Evolutionary conservation across 352 stramenopile species (phyloP).

Genomic region (Phytophthora pseudosyringae): DNA sequence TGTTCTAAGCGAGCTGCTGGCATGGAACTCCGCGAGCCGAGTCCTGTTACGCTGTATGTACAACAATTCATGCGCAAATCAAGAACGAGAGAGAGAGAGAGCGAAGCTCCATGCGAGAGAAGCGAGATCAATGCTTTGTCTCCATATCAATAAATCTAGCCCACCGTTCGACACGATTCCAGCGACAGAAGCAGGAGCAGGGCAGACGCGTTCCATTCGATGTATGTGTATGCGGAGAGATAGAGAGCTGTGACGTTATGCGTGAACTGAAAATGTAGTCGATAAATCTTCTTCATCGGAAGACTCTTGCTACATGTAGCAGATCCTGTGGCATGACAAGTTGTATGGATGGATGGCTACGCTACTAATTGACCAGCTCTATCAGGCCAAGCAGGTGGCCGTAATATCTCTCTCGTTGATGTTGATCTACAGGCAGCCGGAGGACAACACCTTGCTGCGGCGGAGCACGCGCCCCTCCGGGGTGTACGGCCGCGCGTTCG

Average conservation of each 20-base stretch:
- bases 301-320: no score
- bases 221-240: conserved; percentile 18
- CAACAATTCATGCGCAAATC: conserved; percentile 29
- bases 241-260: conserved; percentile 25
- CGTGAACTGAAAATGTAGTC: conserved; percentile 24
- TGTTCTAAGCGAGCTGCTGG: conserved; percentile 31
- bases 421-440: conserved; percentile 36
- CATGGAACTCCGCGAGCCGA: conserved; percentile 15
- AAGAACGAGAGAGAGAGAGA: conserved; percentile 30
- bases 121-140: conserved; percentile 24
- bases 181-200: conserved; percentile 35
- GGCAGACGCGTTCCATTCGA: conserved; percentile 15
- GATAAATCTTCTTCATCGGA: conserved; percentile 1
- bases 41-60: conserved; percentile 27
- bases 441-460: conserved; percentile 59
- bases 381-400: neutral
- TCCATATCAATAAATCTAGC: conserved; percentile 44
- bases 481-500: conserved; percentile 58
- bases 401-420: conserved; percentile 8
- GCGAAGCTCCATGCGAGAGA: conserved; percentile 26
- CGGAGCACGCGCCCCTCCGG: conserved; percentile 46
- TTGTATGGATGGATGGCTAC: no score
- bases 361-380: no score
- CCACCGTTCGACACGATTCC: conserved; percentile 28
- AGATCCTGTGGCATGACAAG: no score